phyloP scores from a whole-genome alignment of 1,284 basidiomycete genomes.

The Ganoderma sinense region DNA sequence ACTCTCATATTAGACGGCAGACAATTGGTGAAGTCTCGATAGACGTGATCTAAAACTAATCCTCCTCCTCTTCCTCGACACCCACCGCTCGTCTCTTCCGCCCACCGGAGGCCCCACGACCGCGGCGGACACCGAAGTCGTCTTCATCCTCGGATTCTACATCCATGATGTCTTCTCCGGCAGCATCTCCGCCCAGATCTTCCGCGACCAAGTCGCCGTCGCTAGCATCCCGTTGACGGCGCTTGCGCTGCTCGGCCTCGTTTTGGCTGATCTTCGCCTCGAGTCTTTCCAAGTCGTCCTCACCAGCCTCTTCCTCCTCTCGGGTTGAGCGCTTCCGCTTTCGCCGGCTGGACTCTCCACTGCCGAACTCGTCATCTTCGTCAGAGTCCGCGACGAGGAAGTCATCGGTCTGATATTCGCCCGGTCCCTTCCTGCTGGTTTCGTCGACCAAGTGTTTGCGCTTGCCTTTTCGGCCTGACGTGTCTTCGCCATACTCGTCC shows the following conservation, averaged over 20 bases:
- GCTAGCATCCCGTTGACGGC: conserved; percentile 43
- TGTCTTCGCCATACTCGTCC: conserved; percentile 51
- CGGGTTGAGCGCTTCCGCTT: conserved; percentile 48
- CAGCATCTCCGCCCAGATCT: conserved; percentile 47
- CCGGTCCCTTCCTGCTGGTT: conserved; percentile 51
- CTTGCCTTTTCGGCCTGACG: conserved; percentile 46
- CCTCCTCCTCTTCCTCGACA: conserved; percentile 69
- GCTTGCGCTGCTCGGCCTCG: conserved; percentile 56
- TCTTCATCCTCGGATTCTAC: conserved; percentile 74
- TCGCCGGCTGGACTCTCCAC: conserved; percentile 39
- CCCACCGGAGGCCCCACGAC: conserved; percentile 53
- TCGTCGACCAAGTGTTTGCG: conserved; percentile 49
- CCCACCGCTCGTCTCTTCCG: conserved; percentile 65
- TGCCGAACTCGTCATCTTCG: conserved; percentile 57
- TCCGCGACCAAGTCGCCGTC: conserved; percentile 21
- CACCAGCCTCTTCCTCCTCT: conserved; percentile 54
- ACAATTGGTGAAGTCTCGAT: background rate
- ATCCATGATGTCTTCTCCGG: conserved; percentile 65
- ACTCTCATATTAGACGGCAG: background rate
- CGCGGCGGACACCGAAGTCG: conserved; percentile 66
- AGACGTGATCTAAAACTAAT: conserved; percentile 32
- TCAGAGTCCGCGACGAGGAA: conserved; percentile 83
- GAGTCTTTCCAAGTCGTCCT: conserved; percentile 72
- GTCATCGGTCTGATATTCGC: conserved; percentile 84
- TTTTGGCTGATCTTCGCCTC: conserved; percentile 65